Evolutionary conservation across 2,329 filamentous ascomycete species (phyloP), one percentile per base, ranked within the genome.

Genomic region (Neoascochyta sp.): DNA sequence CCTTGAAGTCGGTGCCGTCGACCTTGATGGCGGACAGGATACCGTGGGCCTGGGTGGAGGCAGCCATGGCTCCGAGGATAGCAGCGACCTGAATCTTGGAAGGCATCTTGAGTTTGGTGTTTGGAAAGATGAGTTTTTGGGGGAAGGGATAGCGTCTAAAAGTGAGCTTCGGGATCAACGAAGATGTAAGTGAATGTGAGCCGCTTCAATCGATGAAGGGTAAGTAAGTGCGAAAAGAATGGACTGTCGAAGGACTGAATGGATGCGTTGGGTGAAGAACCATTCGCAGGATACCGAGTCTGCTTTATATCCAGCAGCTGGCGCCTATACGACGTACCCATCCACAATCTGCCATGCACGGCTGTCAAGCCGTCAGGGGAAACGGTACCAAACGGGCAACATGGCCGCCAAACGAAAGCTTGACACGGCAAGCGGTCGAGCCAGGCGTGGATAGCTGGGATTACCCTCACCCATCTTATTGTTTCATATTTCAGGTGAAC

Each of bases 11-110:
- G 4, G 55, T 54, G 30, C 71, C 71, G 38, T 68, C 67, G 29
- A 69, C 64, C 17, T 67, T 60, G 32, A 71, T 59, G 29, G 60
- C 60, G 9, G 50, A 41, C 22, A 71, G 60, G 33, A 56, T 57
- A 27, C 69, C 69, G 50, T 73, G 69, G 24, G 67, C 68, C 26
- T 60, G 55, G 36, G 64, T 66, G 17, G 60, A 54, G 34, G 65
- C 48, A 29, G 57, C 65, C 22, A 60, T 32, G 28, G 53, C 52
- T 33, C 52, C 53, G 26, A 60, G 15, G 16, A 60, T 40, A 35
- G 54, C 52, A 32, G 46, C 53, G 30, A 41, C 44, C 38, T 59
- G 52, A 20, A 58, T 47, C 24, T 52, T 48, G 39, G 45, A 45
- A 47, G 52, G 49, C 54, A 59, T 57, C 34, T 47, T 33, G 23